A percentile compares a stretch with the other conserved stretches of the same genome.
These are phyloP conservation scores for Tulasnella sp. DNA, from an alignment of 768 basidiomycete species.

Conservation along the genomic window DNA sequence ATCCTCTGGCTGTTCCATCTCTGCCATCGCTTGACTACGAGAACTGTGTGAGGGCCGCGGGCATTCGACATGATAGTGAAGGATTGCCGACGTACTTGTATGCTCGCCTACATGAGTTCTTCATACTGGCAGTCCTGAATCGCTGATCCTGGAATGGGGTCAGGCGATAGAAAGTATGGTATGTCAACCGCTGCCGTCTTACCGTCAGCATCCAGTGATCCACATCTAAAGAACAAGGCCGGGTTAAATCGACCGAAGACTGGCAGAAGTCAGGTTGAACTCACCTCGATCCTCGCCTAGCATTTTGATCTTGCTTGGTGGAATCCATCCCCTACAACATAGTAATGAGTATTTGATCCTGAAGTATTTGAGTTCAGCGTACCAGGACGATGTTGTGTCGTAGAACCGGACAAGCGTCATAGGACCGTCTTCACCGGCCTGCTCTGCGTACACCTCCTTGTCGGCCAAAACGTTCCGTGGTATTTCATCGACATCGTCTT, in stretches of 20 bases:
- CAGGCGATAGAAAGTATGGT: background rate
- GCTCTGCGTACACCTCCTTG: conserved; percentile 21
- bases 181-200: conserved; percentile 13
- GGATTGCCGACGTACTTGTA: conserved; percentile 44
- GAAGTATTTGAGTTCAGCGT: conserved; percentile 23
- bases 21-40: conserved; percentile 38
- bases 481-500: conserved; percentile 46
- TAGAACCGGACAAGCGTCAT: conserved; percentile 68
- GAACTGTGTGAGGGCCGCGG: background rate
- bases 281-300: conserved; percentile 65
- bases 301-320: conserved; percentile 46
- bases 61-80: background rate
- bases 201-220: conserved; percentile 55
- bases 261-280: conserved; percentile 22
- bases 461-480: conserved; percentile 34
- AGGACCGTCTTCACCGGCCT: conserved; percentile 29
- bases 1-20: conserved; percentile 38
- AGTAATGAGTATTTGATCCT: background rate
- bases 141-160: conserved; percentile 39
- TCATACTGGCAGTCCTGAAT: conserved; percentile 48
- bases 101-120: conserved; percentile 52
- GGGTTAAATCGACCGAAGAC: background rate
- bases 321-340: conserved; percentile 53
- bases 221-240: conserved; percentile 38
- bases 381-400: conserved; percentile 62